These are phyloP conservation scores for Ajuga chamaepitys DNA, from an alignment of 257 asterid genomes.

Conservation along the genomic window DNA sequence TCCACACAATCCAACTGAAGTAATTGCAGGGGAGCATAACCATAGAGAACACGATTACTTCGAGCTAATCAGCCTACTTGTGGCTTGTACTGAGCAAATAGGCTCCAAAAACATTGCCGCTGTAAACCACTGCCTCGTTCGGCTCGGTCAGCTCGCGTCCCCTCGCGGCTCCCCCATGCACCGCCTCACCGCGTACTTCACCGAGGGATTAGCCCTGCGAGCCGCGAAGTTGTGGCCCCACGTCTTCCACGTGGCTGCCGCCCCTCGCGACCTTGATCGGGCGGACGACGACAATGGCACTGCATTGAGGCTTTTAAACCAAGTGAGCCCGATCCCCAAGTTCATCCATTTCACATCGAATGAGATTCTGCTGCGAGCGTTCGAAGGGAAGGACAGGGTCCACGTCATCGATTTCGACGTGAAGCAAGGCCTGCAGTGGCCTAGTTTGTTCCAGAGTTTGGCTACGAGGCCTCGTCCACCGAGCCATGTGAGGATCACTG, in stretches of 20 bases:
- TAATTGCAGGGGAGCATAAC: conserved; percentile 25
- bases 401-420: conserved; percentile 90
- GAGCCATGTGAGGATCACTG: conserved; percentile 77
- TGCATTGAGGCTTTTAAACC: conserved; percentile 58
- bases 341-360: conserved; percentile 86
- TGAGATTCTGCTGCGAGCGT: conserved; percentile 73
- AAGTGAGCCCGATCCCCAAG: conserved; percentile 69
- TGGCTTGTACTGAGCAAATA: conserved; percentile 74
- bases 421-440: conserved; percentile 96
- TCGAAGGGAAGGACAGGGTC: conserved; percentile 73
- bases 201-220: conserved; percentile 76
- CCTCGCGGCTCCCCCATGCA: conserved; percentile 70
- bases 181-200: conserved; percentile 76
- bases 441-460: conserved; percentile 81
- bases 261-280: conserved; percentile 67
- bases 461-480: conserved; percentile 70
- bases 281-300: conserved; percentile 45
- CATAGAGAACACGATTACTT: conserved; percentile 44
- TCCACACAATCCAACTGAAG: conserved; percentile 30
- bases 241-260: conserved; percentile 46
- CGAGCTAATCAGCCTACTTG: conserved; percentile 71
- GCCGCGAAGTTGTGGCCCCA: conserved; percentile 77
- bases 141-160: conserved; percentile 90
- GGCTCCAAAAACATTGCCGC: conserved; percentile 47
- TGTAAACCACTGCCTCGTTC: conserved; percentile 52